Base-by-base conservation (phyloP, 164 flowering plant genomes). In the Magnolia officinalis region DNA sequence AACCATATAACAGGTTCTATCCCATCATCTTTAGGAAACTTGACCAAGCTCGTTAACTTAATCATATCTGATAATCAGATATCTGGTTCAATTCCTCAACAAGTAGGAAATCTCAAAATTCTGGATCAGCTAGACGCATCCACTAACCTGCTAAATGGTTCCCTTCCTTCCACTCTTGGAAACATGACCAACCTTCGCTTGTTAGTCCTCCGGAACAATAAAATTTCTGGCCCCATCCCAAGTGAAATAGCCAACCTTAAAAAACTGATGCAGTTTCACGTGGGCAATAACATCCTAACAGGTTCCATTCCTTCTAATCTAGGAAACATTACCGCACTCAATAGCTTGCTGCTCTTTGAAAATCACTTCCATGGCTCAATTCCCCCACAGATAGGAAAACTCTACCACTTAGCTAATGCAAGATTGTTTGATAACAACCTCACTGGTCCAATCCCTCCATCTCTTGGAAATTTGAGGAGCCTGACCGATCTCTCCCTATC, bases 31-130 rank as follows among this genome's bases (percentile, higher is more conserved):
- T 76, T 84, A n/a, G 83, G 84, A 6, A 16, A 21, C 1, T 78
- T 78, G 31, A 73, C 80, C 8, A 80, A 82, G 0, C 80, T 82
- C 37, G 50, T 61, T 10, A 31, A 65, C 55, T 81, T 82, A 45
- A 71, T 74, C 13, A 78, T 84, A 13, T 80, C 78, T 8, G 50
- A 63, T 0, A 81, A 81, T 59, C 50, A 7, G 21, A 37, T 84
- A 37, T 67, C 73, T n/a, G 81, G 84, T 1, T 2, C 74, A 1
- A 69, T 81, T 20, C 86, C 86, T 6, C 8, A 71, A 6, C 77
- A 84, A 72, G 78, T 84, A n/a, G 84, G 83, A 11, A 76, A 76
- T 13, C 65, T 76, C 9, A 74, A 66, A 59, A 5, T 49, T 26
- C 63, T 82, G 5, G 78, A 19, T 4, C 9, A 21, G 61, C 13